phyloP scores from a whole-genome alignment of 1,139 yeast genomes.

The Blastobotrys serpentis region DNA sequence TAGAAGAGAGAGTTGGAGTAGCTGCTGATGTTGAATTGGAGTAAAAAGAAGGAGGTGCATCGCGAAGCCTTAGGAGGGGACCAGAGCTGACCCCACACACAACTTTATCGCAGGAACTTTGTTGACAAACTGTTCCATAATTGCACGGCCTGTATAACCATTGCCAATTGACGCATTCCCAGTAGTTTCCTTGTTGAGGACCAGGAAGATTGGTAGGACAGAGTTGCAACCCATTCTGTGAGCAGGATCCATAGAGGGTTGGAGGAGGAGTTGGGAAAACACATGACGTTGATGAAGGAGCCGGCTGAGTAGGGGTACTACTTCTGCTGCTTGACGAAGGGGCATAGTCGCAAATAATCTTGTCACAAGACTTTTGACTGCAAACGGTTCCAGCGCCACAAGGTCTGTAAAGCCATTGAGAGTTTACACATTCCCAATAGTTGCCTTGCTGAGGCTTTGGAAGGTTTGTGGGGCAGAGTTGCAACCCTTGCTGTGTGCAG shows the following conservation, averaged over 20 bases:
- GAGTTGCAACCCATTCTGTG: neutral
- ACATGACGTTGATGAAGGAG: neutral
- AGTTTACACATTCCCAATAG: constrained; percentile 7
- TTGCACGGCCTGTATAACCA: constrained; percentile 1
- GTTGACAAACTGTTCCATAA: neutral
- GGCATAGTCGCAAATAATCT: neutral
- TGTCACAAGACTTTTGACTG: neutral
- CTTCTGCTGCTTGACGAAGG: no score
- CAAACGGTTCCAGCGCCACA: constrained; percentile 8
- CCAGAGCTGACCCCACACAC: constrained; percentile 4
- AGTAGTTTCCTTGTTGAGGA: neutral
- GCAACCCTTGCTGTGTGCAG: neutral
- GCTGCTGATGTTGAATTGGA: neutral
- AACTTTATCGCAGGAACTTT: neutral
- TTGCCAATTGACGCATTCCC: constrained; percentile 4
- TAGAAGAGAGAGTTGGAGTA: neutral
- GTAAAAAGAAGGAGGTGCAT: neutral
- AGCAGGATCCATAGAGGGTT: neutral
- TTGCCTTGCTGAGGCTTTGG: neutral
- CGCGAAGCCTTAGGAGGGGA: no score
- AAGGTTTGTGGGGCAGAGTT: neutral
- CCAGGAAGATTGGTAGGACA: neutral
- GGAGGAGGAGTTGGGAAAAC: no score
- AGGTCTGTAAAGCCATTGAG: constrained; percentile 4
- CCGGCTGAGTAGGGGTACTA: no score